Evolutionary conservation across 306 rosid species (phyloP).

Genomic region (Vicia villosa): DNA sequence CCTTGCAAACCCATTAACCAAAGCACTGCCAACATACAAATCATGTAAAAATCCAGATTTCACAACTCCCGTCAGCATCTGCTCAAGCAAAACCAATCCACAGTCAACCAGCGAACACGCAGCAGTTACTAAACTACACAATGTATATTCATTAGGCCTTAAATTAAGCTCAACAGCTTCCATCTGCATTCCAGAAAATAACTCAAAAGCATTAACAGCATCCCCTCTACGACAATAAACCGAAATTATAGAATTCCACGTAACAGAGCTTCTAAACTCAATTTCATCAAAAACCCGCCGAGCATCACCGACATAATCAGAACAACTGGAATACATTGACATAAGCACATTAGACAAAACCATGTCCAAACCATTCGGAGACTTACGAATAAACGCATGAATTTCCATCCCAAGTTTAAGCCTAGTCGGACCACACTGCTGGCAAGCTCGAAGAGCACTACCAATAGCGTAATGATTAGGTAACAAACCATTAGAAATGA

Average conservation of each 20-base stretch:
- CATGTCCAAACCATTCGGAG: conserved; percentile 51
- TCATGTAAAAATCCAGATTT: conserved; percentile 65
- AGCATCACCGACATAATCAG: conserved; percentile 58
- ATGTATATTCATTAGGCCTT: conserved; percentile 77
- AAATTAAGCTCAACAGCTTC: conserved; percentile 39
- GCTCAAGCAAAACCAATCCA: conserved; percentile 63
- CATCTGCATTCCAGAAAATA: conserved; percentile 68
- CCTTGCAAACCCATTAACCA: conserved; percentile 79
- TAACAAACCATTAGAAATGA: conserved; percentile 50
- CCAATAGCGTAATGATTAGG: conserved; percentile 73
- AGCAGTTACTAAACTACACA: conserved; percentile 74
- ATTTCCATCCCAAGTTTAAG: conserved; percentile 68
- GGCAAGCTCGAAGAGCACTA: conserved; percentile 84
- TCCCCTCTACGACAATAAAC: conserved; percentile 72
- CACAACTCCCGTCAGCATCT: conserved; percentile 60
- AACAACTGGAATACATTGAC: conserved; percentile 73
- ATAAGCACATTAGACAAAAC: conserved; percentile 71
- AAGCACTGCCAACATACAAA: conserved; percentile 86
- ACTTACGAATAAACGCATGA: conserved; percentile 68
- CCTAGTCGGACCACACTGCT: conserved; percentile 47
- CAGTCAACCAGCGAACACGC: conserved; percentile 50
- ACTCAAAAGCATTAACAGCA: conserved; percentile 59
- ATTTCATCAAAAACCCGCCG: conserved; percentile 61
- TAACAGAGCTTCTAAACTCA: conserved; percentile 48
- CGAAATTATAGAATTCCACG: conserved; percentile 90